phyloP scores from a whole-genome alignment of 305 asterid species.

The Fraxinus greggii region DNA sequence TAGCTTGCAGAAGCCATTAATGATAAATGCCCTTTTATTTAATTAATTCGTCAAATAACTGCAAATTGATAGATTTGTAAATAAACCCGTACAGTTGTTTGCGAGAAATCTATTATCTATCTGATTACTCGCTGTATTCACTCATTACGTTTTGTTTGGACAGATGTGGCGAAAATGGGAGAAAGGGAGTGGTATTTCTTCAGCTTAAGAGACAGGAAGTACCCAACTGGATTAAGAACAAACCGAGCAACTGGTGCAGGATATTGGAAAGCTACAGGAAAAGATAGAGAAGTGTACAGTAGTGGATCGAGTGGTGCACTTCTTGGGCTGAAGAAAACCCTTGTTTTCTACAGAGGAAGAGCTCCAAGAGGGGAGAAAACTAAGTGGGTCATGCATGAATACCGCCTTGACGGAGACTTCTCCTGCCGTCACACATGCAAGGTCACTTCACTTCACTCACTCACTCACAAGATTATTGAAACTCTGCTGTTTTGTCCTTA shows the following conservation, averaged over 20 bases:
- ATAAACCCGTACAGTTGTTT: background rate
- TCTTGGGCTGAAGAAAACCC: constrained; percentile 82
- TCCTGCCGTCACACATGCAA: constrained; percentile 65
- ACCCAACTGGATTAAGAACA: constrained; percentile 74
- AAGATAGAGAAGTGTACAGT: constrained; percentile 62
- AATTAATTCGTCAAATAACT: background rate
- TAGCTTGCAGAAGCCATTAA: background rate
- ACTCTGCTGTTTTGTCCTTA: constrained; percentile 25
- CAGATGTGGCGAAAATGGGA: background rate
- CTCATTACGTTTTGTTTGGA: background rate
- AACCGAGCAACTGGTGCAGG: constrained; percentile 81
- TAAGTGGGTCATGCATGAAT: constrained; percentile 94
- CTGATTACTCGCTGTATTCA: background rate
- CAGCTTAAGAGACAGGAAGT: constrained; percentile 70
- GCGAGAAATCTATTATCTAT: background rate
- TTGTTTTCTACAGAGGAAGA: constrained; percentile 81
- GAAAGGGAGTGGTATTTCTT: background rate
- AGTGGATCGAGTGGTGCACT: constrained; percentile 31
- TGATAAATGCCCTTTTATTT: background rate
- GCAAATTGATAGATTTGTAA: background rate
- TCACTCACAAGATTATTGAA: background rate
- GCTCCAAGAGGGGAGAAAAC: constrained; percentile 83
- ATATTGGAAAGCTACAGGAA: constrained; percentile 86
- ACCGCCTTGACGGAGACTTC: constrained; percentile 70
- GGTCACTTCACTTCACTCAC: constrained; percentile 32